These are phyloP conservation scores for Ploettnerulaceae sp. DNA, from an alignment of 2,329 filamentous ascomycete species.

Conservation along the genomic window DNA sequence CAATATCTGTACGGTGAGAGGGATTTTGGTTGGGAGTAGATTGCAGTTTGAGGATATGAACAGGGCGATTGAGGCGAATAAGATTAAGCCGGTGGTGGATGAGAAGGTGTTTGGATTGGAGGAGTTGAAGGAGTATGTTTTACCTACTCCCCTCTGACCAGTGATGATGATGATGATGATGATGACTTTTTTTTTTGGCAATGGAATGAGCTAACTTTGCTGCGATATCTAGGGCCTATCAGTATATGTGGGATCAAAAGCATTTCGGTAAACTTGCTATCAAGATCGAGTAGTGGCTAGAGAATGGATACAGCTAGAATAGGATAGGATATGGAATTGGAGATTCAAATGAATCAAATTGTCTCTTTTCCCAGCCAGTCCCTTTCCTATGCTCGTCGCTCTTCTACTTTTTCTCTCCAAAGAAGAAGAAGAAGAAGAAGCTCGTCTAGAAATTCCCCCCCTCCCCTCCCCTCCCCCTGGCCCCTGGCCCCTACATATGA, in stretches of 20 bases:
- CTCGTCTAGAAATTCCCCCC: too few relatives aligned
- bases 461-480: too few relatives aligned
- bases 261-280: constrained; percentile 47
- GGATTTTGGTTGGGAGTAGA: constrained; percentile 43
- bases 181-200: too few relatives aligned
- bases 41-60: constrained; percentile 49
- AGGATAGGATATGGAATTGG: neutral
- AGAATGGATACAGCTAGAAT: neutral
- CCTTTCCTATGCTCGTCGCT: too few relatives aligned
- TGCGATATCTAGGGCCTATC: constrained; percentile 38
- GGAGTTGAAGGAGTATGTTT: constrained; percentile 38
- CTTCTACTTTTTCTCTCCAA: too few relatives aligned
- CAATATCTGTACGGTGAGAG: constrained; percentile 41
- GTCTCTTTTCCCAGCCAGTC: too few relatives aligned
- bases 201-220: too few relatives aligned
- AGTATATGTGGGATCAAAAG: constrained; percentile 47
- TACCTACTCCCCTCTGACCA: neutral
- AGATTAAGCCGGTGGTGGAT: constrained; percentile 45
- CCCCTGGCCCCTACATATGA: too few relatives aligned
- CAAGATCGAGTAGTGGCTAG: constrained; percentile 28
- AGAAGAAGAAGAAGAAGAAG: too few relatives aligned
- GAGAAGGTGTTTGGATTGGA: constrained; percentile 42
- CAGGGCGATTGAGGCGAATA: constrained; percentile 44
- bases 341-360: neutral
- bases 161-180: too few relatives aligned